Percentiles rank a stretch among this genome's conserved stretches.
Evolutionary conservation across 106 monocot genomes (phyloP).

Genomic region (Posidonia australis): DNA sequence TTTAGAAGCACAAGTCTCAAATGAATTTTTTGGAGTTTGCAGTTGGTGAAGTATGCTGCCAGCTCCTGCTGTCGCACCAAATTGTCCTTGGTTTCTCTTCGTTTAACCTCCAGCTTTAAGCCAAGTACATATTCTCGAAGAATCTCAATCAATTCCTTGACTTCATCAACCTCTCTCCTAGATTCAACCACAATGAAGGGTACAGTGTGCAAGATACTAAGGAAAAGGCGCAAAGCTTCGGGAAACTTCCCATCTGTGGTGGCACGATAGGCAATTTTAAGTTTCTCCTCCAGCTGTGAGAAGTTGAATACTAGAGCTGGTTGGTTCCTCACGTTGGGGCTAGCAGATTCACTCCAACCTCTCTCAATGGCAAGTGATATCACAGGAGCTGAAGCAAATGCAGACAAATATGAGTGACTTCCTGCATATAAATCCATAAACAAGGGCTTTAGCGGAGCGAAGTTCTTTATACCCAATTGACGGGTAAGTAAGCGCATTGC

Average conservation of each 20-base stretch:
- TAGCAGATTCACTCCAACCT: constrained; percentile 74
- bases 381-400: constrained; percentile 42
- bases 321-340: constrained; percentile 55
- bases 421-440: constrained; percentile 66
- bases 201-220: constrained; percentile 54
- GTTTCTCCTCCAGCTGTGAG: constrained; percentile 72
- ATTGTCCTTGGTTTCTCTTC: constrained; percentile 55
- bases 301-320: constrained; percentile 71
- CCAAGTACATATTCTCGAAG: constrained; percentile 68
- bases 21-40: constrained; percentile 68
- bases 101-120: constrained; percentile 60
- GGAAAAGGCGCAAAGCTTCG: constrained; percentile 63
- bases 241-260: constrained; percentile 66
- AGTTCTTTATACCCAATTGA: constrained; percentile 83
- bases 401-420: constrained; percentile 57
- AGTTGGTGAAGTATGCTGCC: constrained; percentile 87
- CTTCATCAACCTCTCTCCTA: constrained; percentile 82
- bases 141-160: constrained; percentile 78
- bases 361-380: constrained; percentile 59
- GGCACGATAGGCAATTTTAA: constrained; percentile 51
- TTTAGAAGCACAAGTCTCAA: constrained; percentile 54
- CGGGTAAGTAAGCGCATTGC: constrained; percentile 72
- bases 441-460: constrained; percentile 51
- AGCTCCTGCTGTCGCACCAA: constrained; percentile 57
- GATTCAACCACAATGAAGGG: constrained; percentile 88